Conservation (phyloP, 2,329 filamentous ascomycete genomes). For the Onygenales sp. region DNA sequence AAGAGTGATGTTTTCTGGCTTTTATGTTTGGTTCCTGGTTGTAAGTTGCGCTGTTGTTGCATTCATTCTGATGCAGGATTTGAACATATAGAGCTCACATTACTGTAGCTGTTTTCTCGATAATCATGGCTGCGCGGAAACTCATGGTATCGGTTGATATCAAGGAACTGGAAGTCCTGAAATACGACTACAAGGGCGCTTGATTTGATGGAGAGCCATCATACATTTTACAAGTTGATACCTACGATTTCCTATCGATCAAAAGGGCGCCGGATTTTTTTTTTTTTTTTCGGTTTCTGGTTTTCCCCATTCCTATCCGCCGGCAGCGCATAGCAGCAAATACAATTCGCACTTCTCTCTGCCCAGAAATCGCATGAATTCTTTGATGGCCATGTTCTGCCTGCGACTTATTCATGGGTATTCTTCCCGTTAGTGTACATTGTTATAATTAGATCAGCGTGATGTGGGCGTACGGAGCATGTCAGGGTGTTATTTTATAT, state of each 20-base stretch:
- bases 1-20: constrained; percentile 14
- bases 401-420: too few relatives aligned
- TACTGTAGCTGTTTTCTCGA: constrained; percentile 23
- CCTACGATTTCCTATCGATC: too few relatives aligned
- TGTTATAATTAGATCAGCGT: too few relatives aligned
- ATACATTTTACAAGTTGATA: not conserved
- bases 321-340: too few relatives aligned
- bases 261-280: too few relatives aligned
- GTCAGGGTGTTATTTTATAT: too few relatives aligned
- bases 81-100: not conserved
- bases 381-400: too few relatives aligned
- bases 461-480: too few relatives aligned
- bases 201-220: constrained; percentile 1
- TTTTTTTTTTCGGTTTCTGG: constrained; percentile 10
- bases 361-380: too few relatives aligned
- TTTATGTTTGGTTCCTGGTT: constrained; percentile 28
- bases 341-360: too few relatives aligned
- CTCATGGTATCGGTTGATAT: constrained; percentile 32
- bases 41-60: constrained; percentile 17
- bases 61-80: not conserved
- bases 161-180: constrained; percentile 26
- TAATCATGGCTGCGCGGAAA: constrained; percentile 22
- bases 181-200: constrained; percentile 34
- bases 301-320: not conserved
- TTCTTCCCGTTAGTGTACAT: too few relatives aligned